Evolutionary conservation across 208 protist genomes (phyloP).

Genomic region (Leishmania aethiopica): DNA sequence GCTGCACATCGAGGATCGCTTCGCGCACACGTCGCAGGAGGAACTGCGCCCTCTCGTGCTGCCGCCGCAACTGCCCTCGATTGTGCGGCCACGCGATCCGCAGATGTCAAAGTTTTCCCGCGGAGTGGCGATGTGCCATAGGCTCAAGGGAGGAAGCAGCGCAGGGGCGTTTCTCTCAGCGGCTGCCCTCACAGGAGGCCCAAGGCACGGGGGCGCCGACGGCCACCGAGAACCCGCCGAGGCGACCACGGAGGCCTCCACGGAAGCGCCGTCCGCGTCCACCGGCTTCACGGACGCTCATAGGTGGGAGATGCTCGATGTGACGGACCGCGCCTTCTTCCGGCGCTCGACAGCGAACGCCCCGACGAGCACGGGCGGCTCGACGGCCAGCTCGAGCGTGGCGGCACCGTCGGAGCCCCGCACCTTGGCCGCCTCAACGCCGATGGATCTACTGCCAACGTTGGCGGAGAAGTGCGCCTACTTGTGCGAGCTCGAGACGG

Average conservation of each 20-base stretch:
- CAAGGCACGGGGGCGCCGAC: background rate
- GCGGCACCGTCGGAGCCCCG: constrained; percentile 12
- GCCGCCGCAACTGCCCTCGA: constrained; percentile 46
- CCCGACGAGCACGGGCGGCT: no score
- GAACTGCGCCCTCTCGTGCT: constrained; percentile 47
- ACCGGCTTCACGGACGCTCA: constrained; percentile 23
- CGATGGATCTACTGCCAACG: constrained; percentile 20
- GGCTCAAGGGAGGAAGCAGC: background rate
- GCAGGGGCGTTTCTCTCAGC: background rate
- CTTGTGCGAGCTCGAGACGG: constrained; percentile 48
- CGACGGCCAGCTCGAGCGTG: background rate
- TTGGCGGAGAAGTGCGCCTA: constrained; percentile 26
- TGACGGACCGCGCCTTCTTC: constrained; percentile 24
- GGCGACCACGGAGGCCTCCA: background rate
- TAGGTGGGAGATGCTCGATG: constrained; percentile 21
- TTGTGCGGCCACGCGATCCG: constrained; percentile 36
- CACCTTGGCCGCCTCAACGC: constrained; percentile 7
- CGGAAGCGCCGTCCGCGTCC: constrained; percentile 11
- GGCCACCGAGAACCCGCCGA: background rate
- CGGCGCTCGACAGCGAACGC: background rate
- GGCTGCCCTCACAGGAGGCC: background rate
- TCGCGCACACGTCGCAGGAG: constrained; percentile 28
- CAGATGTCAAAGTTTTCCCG: constrained; percentile 37
- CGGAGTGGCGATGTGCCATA: constrained; percentile 21
- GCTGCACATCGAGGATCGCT: constrained; percentile 54